Percentiles rank a stretch among this genome's conserved stretches.
Evolutionary conservation across 257 asterid species (phyloP).

Genomic region (Jacaranda mimosifolia): DNA sequence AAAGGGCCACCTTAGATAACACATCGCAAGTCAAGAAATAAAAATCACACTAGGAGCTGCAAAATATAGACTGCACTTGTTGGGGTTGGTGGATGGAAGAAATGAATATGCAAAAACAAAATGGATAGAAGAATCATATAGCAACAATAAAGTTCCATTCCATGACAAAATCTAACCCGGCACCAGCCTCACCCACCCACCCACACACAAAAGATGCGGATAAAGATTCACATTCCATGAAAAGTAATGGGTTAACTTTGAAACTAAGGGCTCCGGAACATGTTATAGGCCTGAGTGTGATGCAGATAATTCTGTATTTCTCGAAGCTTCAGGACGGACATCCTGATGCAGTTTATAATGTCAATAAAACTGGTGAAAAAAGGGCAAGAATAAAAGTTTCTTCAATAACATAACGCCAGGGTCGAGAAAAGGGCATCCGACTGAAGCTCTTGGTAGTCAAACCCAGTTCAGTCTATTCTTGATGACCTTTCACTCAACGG

Average conservation of each 20-base stretch:
- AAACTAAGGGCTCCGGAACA: no score
- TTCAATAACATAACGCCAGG: not conserved
- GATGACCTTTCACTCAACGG: not conserved
- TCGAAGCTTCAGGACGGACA: no score
- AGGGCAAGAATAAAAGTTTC: not conserved
- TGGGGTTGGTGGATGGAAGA: not conserved
- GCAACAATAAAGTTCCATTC: not conserved
- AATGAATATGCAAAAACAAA: not conserved
- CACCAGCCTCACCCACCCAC: no score
- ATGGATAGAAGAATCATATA: not conserved
- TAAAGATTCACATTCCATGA: no score
- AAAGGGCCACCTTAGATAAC: not conserved
- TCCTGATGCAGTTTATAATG: no score
- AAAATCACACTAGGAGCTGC: no score
- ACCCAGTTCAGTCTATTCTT: not conserved
- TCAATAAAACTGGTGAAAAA: no score
- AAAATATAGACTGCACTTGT: not conserved
- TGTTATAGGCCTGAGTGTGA: no score
- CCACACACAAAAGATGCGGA: no score
- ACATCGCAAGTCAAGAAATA: not conserved
- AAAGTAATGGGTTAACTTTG: no score
- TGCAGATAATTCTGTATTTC: no score
- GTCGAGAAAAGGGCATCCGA: not conserved
- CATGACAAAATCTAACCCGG: no score
- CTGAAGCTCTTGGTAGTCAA: not conserved